Evolutionary conservation across 139 green algal genomes (phyloP).

Genomic region (Closterium sp.): DNA sequence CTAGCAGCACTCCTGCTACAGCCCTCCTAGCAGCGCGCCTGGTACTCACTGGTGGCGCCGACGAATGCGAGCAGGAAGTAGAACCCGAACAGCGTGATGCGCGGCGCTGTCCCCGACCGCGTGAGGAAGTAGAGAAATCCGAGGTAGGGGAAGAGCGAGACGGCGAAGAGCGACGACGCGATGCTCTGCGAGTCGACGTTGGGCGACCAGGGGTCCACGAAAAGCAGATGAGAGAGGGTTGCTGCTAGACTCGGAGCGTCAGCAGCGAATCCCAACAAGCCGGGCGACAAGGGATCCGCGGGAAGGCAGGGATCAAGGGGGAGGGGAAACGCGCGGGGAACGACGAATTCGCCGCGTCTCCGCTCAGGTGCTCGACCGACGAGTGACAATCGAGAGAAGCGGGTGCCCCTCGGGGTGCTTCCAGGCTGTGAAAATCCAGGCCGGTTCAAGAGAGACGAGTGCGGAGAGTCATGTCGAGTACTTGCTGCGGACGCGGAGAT

Average conservation of each 20-base stretch:
- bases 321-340: not conserved
- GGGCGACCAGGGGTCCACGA: constrained; percentile 45
- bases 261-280: too few relatives aligned
- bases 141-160: constrained; percentile 86
- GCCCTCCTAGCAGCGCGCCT: too few relatives aligned
- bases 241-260: too few relatives aligned
- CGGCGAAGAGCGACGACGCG: constrained; percentile 72
- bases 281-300: constrained; percentile 42
- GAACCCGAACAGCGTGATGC: constrained; percentile 78
- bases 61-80: constrained; percentile 98
- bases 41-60: constrained; percentile 48
- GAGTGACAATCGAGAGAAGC: not conserved
- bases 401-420: not conserved
- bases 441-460: not conserved
- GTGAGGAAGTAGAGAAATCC: constrained; percentile 87
- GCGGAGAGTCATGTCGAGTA: not conserved
- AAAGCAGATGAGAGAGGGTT: too few relatives aligned
- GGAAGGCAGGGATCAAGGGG: constrained; percentile 46
- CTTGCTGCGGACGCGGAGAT: not conserved
- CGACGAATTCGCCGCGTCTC: not conserved
- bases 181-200: constrained; percentile 50
- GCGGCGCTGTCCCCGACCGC: constrained; percentile 30
- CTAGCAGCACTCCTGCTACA: too few relatives aligned
- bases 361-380: not conserved
- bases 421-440: not conserved